A percentile compares a stretch with the other conserved stretches of the same genome.
Evolutionary conservation across 257 asterid species (phyloP).

Genomic region (Gardenia jasminoides): DNA sequence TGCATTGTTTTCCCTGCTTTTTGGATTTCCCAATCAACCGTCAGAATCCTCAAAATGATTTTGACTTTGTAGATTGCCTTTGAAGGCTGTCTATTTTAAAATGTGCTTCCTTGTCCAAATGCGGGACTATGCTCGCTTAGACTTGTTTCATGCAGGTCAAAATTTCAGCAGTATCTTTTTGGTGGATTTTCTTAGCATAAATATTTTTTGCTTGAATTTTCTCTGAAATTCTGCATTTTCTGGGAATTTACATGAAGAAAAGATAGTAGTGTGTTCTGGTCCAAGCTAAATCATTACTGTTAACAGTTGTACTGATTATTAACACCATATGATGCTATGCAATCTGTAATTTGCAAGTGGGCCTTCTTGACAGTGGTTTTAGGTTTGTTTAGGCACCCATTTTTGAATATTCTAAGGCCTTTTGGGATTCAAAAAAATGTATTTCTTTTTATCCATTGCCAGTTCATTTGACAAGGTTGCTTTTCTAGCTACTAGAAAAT

Average conservation of each 20-base stretch:
- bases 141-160: neutral
- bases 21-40: neutral
- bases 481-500: neutral
- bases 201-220: neutral
- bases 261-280: neutral
- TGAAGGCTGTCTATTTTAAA: neutral
- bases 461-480: neutral
- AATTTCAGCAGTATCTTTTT: neutral
- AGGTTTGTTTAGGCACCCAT: neutral
- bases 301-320: neutral
- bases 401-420: neutral
- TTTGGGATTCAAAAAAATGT: neutral
- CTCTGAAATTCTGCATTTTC: too few species aligned
- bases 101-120: neutral
- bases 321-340: neutral
- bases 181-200: neutral
- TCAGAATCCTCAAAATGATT: neutral
- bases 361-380: neutral
- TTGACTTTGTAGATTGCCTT: neutral
- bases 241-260: neutral
- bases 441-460: neutral
- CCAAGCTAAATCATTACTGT: neutral
- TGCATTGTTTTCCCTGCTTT: neutral
- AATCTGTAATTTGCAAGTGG: too few species aligned
- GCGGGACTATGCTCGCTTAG: neutral